Evolutionary conservation across 805 yeast species (phyloP).

Genomic region (Wickerhamiella brachini): DNA sequence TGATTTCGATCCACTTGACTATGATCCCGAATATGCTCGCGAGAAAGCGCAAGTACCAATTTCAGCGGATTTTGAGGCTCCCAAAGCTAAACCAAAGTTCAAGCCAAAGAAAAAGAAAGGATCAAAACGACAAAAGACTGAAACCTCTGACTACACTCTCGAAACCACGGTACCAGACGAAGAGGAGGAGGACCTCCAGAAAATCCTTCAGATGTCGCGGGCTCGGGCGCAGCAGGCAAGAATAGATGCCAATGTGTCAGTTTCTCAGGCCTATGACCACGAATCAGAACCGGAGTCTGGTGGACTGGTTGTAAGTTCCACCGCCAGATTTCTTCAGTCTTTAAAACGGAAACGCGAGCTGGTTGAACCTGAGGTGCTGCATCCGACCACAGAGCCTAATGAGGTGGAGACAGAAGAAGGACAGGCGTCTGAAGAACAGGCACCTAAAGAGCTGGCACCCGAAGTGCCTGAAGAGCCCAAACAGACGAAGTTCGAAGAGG

Average conservation of each 20-base stretch:
- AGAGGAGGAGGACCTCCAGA: constrained; percentile 24
- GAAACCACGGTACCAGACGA: neutral
- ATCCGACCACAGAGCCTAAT: no score
- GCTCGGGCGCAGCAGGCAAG: neutral
- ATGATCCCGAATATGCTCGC: constrained; percentile 4
- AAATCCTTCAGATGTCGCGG: constrained; percentile 13
- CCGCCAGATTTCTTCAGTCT: constrained; percentile 22
- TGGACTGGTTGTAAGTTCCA: constrained; percentile 30
- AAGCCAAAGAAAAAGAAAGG: constrained; percentile 6
- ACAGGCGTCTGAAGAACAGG: no score
- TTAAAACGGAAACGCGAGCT: neutral
- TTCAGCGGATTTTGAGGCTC: neutral
- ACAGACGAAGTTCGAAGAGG: no score
- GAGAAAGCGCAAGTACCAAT: constrained; percentile 19
- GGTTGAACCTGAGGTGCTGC: no score
- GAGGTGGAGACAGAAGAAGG: no score
- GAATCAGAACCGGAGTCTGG: constrained; percentile 1
- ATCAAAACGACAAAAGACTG: neutral
- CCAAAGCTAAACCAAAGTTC: constrained; percentile 3
- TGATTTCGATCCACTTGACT: neutral
- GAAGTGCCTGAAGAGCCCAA: neutral
- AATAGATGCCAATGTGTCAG: neutral
- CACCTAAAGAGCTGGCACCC: neutral
- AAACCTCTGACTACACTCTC: constrained; percentile 9
- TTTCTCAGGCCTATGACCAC: neutral